phyloP scores from a whole-genome alignment of 2,329 filamentous ascomycete genomes.

The Aspergillus piperis region DNA sequence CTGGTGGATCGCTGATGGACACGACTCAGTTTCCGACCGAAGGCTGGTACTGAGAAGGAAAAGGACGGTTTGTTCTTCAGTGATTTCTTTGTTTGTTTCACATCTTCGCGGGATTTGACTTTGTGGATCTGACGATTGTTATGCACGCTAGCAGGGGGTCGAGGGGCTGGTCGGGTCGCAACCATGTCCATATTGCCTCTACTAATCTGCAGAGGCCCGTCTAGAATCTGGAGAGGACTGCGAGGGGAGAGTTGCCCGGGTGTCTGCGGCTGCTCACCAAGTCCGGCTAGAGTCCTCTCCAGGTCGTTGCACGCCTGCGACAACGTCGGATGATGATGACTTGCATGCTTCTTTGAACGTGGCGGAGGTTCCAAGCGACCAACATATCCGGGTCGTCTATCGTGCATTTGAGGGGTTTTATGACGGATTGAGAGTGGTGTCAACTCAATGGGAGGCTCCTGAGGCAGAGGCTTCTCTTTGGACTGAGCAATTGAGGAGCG shows the following conservation, averaged over 20 bases:
- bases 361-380: slow-evolving; percentile 3
- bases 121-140: slow-evolving; percentile 16
- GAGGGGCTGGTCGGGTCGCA: slow-evolving; percentile 34
- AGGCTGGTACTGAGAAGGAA: slow-evolving; percentile 21
- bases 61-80: slow-evolving; percentile 20
- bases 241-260: slow-evolving; percentile 15
- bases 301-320: slow-evolving; percentile 41
- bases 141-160: slow-evolving; percentile 27
- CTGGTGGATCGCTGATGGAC: slow-evolving; percentile 23
- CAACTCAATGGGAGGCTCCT: slow-evolving; percentile 35
- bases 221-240: slow-evolving; percentile 22
- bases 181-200: slow-evolving; percentile 37
- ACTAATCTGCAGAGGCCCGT: slow-evolving; percentile 36
- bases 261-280: slow-evolving; percentile 16
- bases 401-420: slow-evolving; percentile 8
- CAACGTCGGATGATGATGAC: slow-evolving; percentile 25
- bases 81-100: slow-evolving; percentile 18
- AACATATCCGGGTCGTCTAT: slow-evolving; percentile 5
- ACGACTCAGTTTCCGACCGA: slow-evolving; percentile 19
- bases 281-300: slow-evolving; percentile 34
- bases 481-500: slow-evolving; percentile 29
- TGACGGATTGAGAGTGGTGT: slow-evolving; percentile 31
- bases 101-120: slow-evolving; percentile 12
- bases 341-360: slow-evolving; percentile 12
- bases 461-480: slow-evolving; percentile 45